Percentiles rank a stretch among this genome's conserved stretches.
These are phyloP conservation scores for Chrysanthemum seticuspe DNA, from an alignment of 129 eudicot genomes.

Conservation along the genomic window DNA sequence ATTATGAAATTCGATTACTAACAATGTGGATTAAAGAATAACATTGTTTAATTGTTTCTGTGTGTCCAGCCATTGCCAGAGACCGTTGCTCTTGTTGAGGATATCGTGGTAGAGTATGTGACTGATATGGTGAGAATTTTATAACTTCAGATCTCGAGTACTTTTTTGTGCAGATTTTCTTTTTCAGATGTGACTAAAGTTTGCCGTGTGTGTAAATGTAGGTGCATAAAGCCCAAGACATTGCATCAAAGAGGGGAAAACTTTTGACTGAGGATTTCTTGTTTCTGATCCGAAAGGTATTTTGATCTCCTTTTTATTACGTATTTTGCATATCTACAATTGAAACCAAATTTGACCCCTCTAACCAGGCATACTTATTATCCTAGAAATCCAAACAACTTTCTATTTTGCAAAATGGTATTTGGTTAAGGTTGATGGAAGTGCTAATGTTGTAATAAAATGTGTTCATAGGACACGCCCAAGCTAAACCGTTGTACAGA, in stretches of 20 bases:
- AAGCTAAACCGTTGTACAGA: constrained; percentile 82
- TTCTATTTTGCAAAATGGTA: background rate
- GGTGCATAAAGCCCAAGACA: constrained; percentile 98
- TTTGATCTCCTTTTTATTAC: background rate
- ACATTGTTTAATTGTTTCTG: background rate
- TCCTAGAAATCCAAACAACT: background rate
- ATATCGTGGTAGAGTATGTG: constrained; percentile 93
- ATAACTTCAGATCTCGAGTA: background rate
- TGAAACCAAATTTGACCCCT: no score
- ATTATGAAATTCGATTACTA: no score
- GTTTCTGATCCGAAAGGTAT: constrained; percentile 89
- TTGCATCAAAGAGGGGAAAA: constrained; percentile 91
- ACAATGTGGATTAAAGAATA: no score
- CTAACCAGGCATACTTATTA: no score
- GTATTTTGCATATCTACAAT: background rate
- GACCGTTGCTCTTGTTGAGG: constrained; percentile 91
- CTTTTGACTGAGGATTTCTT: constrained; percentile 92
- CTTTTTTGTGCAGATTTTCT: background rate
- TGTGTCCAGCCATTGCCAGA: constrained; percentile 85
- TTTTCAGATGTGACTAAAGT: background rate
- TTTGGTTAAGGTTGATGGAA: constrained; percentile 1
- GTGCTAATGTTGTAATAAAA: background rate
- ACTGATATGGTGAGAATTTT: constrained; percentile 72
- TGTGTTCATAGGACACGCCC: constrained; percentile 60
- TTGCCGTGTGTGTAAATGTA: constrained; percentile 22